Base-by-base conservation (phyloP, 768 basidiomycete species). In the Nidularia sp. region DNA sequence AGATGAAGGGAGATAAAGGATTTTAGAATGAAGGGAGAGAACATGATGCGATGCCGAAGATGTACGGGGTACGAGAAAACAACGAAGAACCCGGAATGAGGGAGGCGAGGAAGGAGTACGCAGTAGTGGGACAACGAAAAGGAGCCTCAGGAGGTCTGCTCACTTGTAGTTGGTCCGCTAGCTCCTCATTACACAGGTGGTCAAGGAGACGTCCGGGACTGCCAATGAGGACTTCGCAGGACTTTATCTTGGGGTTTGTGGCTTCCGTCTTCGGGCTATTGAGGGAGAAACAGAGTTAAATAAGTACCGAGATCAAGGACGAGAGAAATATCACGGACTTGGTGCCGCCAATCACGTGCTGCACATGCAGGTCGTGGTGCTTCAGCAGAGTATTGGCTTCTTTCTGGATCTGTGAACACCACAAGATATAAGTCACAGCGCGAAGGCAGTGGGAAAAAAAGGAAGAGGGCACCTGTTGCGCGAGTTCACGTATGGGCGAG, bases 171-270 rank as follows among this genome's bases (percentile, higher is more conserved):
- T 70, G 67, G 35, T 66, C 52, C 7, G 55, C 55, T 47, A 82
- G 62, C 43, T 59, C 48, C 9, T n/a, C 9, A n/a, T n/a, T n/a
- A 10, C 10, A 74, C 41, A 90, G 66, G 60, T 87, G 84, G 64
- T 90, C 88, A 54, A 83, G 71, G 51, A 90, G 71, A n/a, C 88
- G 76, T 47, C 88, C 88, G 2, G 88, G 88, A 2, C 88, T 90
- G 8, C 86, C 86, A 34, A 89, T 78, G 36, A 90, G 73, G 43
- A 90, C 75, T 56, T 87, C 73, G 31, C 70, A 70, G 25, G 67
- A 69, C 3, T 52, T 52, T 1, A 56, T 54, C 8, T 57, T 61
- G 5, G 73, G 53, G 29, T 53, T 64, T 22, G 58, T 64, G 34
- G 50, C 31, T 9, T 52, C 54, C 18, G 18, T 18, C 18, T 5